A percentile compares a stretch with the other conserved stretches of the same genome.
Conservation (phyloP, 2,329 filamentous ascomycete species). For the Zymoseptoria crescenta region DNA sequence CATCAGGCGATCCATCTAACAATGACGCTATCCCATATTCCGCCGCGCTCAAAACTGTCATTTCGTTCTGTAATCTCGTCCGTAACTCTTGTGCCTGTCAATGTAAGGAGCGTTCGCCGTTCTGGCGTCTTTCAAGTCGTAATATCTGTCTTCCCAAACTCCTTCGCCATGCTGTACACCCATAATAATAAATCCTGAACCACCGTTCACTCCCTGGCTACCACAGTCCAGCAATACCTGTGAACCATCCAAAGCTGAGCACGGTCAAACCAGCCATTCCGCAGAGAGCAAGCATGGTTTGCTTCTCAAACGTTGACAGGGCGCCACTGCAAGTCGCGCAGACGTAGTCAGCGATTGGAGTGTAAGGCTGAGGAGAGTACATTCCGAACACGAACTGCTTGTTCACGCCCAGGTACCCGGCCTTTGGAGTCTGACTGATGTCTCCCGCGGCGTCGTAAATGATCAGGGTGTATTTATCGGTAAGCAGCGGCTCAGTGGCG, state of each 20-base stretch:
- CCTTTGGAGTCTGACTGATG: slow-evolving; percentile 42
- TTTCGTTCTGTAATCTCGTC: not conserved
- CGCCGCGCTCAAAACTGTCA: not conserved
- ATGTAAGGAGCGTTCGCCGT: not conserved
- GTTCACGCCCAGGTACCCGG: slow-evolving; percentile 49
- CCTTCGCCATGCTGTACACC: not conserved
- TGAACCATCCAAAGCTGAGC: slow-evolving; percentile 49
- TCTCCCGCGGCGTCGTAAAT: slow-evolving; percentile 52
- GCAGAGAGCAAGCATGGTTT: slow-evolving; percentile 49
- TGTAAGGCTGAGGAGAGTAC: slow-evolving; percentile 50
- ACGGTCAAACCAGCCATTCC: slow-evolving; percentile 50
- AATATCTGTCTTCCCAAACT: not conserved
- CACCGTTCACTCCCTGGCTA: not conserved
- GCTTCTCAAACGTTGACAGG: slow-evolving; percentile 44
- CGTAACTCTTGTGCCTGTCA: not conserved
- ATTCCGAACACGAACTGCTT: slow-evolving; percentile 53
- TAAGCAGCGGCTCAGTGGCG: slow-evolving; percentile 45
- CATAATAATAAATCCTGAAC: not conserved
- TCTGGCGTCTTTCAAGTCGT: not conserved
- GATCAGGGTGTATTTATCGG: slow-evolving; percentile 55
- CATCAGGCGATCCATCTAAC: not conserved
- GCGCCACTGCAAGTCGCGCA: slow-evolving; percentile 53
- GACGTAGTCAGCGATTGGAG: slow-evolving; percentile 34
- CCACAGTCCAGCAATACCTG: slow-evolving; percentile 37
- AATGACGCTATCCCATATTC: not conserved